Evolutionary conservation across 371 early-diverging fungal genomes (phyloP), one percentile per base, ranked within the genome.

Genomic region (Haplosporangium sp.): DNA sequence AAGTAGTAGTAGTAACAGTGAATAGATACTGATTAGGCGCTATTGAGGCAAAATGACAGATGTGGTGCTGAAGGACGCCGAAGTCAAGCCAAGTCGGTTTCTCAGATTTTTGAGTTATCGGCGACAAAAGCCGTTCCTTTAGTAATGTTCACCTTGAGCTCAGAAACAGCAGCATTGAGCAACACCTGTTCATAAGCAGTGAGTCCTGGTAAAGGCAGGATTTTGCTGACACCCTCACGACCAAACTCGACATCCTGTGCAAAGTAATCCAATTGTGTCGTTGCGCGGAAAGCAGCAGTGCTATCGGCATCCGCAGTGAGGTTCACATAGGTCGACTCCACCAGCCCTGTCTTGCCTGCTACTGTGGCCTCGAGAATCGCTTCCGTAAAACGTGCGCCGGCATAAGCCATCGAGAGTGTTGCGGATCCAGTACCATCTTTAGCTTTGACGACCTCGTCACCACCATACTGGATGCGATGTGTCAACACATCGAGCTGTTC

Each of bases 371-470:
- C 88, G n/a, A 95, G 71, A 18, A 96, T 77, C 18, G 88, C 86
- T 68, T 85, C 69, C 29, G 91, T 90, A 77, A 96, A 96, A 43
- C 93, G 92, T 48, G 94, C 94, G 74, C 95, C 96, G 62, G 96
- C 96, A 62, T 86, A 92, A 21, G 96, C 96, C 96, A 96, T 95
- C 38, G 93, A 93, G 12, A 96, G 85, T 18, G 96, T 96, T 47
- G 96, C 95, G 53, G 91, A 91, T 55, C 91, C 91, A 45, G 89
- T 85, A 53, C 91, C 91, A 64, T 86, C 92, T 88, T 96, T 96
- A 67, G 96, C 96, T 87, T 95, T 92, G 75, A 96, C 95, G 59
- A 96, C 96, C 82, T 96, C 96, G 82, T 96, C 96, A 71, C 96
- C 96, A 77, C 95, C 96, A 83, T 87, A 95, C 83, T 95, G 95